Base-by-base conservation (phyloP, 805 yeast species). In the Saccharomycopsis capsularis region DNA sequence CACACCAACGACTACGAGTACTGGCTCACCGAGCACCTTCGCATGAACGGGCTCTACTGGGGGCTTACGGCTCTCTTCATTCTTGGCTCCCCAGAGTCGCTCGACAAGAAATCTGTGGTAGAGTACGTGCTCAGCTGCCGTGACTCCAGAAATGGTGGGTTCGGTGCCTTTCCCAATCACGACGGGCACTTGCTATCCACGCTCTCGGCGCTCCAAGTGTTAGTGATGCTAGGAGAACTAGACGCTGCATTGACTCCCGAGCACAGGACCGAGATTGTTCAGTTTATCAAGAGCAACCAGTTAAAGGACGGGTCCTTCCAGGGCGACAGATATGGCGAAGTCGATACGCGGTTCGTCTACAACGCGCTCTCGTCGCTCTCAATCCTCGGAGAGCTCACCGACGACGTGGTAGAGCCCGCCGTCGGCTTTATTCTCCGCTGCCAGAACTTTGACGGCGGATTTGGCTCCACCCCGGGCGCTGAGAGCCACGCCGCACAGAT, bases 41-140 rank as follows among this genome's bases (percentile, higher is more conserved):
- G 97, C 29, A 65, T 93, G 72, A 88, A 86, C 59, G 99, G 98
- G 1, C 73, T 93, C 0, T 93, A 93, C 63, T 93, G 99, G 99
- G 98, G 97, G 0, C 68, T 87, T 2, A 82, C 85, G 16, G 88
- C 96, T 0, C 64, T 90, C 29, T 75, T 76, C 44, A 64, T 83
- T 1, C 61, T 91, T 64, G 70, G 74, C 25, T 68, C 81, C 2
- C 65, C 72, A 30, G 75, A 75, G 13, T 75, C 79, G 0, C 75
- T 91, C 49, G 71, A 80, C n/a, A 69, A 71, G 46, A 66, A 71
- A 1, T 85, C 82, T 4, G 78, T 91, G 13, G 64, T 85, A 1
- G 65, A 69, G n/a, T 93, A 81, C 62, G 85, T 91, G 3, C 47
- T 77, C 57, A 66, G 72, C 13, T 52, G 55, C 19, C 13, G 23